Evolutionary conservation across 1,139 yeast species (phyloP), one percentile per base, ranked within the genome.

Genomic region (Saccharomyces hybrid): DNA sequence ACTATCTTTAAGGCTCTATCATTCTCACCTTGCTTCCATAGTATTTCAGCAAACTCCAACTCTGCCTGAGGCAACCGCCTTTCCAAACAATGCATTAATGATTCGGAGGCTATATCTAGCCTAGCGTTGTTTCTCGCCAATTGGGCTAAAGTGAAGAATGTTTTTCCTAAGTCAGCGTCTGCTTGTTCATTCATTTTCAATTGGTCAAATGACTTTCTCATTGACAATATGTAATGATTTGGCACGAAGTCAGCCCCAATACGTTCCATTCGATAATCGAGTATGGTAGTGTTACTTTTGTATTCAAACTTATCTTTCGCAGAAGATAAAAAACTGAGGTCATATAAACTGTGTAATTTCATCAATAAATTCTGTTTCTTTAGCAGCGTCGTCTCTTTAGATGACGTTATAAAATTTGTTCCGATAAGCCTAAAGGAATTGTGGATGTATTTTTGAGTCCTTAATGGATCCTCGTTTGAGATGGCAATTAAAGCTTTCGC

Each of bases 11-110:
- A 78, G 0, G 99, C 99, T 62, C 90, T 86, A 20, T 93, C 81
- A 59, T 84, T 90, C 59, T 89, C 95, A 0, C 96, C 97, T 66
- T 88, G 90, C 1, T 83, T 85, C 98, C 99, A 93, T 51, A 90
- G 70, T 7, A 95, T 76, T 56, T 88, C 84, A 0, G 98, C 88
- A 68, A 88, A 87, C 67, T 90, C 97, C 46, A 86, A 75, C 57
- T 83, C 84, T 1, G 95, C 89, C 26, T 77, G 75, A 0, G 73
- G 71, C 50, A 73, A 69, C 0, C 69, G 70, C 32, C 75, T 75
- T 42, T 77, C 74, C 32, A 69, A 53, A 0, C 96, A 93, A 54
- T 81, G 79, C 69, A 91, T 82, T 30, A 89, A 81, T 4, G 85
- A 79, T 47, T 83, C 79, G 1, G 93, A 82, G 0, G 98, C 86